A percentile compares a stretch with the other conserved stretches of the same genome.
These are phyloP conservation scores for Mortierella claussenii DNA, from an alignment of 192 early-diverging fungal species.

Conservation along the genomic window DNA sequence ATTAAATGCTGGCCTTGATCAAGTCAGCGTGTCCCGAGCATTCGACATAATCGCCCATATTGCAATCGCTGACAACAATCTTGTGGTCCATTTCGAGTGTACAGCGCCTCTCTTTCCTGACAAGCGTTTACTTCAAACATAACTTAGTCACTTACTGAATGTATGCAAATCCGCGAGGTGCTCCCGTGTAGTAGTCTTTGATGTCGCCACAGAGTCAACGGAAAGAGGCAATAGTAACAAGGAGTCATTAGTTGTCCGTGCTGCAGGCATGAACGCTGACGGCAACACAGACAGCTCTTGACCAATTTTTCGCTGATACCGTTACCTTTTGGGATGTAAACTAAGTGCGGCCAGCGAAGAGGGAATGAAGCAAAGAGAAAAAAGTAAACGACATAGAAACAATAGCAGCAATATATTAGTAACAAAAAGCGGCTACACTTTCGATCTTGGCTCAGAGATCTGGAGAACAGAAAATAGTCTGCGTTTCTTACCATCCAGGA, in stretches of 20 bases:
- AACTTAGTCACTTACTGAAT: conserved; percentile 5
- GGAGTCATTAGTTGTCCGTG: background rate
- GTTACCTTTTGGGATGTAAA: background rate
- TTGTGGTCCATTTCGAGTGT: background rate
- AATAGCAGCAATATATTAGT: background rate
- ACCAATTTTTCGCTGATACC: background rate
- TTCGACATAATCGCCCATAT: no score
- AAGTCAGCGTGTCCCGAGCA: no score
- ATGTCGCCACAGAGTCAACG: no score
- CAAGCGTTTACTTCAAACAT: background rate
- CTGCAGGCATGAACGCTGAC: background rate
- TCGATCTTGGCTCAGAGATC: no score
- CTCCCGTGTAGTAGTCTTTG: conserved; percentile 3
- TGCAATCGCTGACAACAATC: background rate
- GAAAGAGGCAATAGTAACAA: background rate
- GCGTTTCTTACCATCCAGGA: background rate
- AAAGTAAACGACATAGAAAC: background rate
- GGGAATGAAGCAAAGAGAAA: background rate
- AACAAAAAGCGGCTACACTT: no score
- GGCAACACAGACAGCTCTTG: background rate
- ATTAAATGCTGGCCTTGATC: background rate
- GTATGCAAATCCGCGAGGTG: conserved; percentile 14
- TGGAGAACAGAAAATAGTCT: background rate
- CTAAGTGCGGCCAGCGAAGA: background rate
- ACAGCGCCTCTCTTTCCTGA: background rate